These are phyloP conservation scores for Tetrapisispora nanseiensis DNA, from an alignment of 805 yeast genomes.

Conservation along the genomic window DNA sequence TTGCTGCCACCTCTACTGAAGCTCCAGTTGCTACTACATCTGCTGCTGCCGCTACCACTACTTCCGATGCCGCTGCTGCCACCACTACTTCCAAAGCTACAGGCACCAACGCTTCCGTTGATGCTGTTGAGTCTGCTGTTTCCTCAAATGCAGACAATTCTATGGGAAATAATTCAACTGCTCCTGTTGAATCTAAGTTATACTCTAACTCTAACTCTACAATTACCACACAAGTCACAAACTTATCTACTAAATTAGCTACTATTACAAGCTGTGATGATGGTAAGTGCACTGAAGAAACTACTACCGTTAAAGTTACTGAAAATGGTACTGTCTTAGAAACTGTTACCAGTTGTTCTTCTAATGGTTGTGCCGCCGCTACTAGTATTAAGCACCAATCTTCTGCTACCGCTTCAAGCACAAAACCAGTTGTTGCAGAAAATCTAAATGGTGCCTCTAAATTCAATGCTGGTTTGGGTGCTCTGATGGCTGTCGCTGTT, in stretches of 20 bases:
- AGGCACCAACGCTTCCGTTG: constrained; percentile 4
- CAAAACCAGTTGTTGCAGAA: constrained; percentile 1
- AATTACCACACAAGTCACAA: not conserved
- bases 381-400: not conserved
- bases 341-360: not conserved
- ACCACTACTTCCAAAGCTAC: constrained; percentile 3
- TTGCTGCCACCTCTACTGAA: not conserved
- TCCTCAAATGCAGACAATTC: constrained; percentile 2
- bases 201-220: not conserved
- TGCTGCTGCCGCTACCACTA: not conserved
- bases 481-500: constrained; percentile 5
- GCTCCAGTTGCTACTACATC: not conserved
- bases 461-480: constrained; percentile 5
- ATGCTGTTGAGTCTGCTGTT: constrained; percentile 3
- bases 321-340: constrained; percentile 33
- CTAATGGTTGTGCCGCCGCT: not conserved
- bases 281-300: not conserved
- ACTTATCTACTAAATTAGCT: constrained; percentile 12
- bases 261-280: not conserved
- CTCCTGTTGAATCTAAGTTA: not conserved
- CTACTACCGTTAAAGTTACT: not conserved
- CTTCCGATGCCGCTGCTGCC: constrained; percentile 4
- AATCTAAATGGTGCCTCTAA: constrained; percentile 7
- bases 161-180: not conserved
- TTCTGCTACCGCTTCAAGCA: not conserved